Evolutionary conservation across 805 yeast species (phyloP), one percentile per base, ranked within the genome.

Genomic region (Candida tibetensis): DNA sequence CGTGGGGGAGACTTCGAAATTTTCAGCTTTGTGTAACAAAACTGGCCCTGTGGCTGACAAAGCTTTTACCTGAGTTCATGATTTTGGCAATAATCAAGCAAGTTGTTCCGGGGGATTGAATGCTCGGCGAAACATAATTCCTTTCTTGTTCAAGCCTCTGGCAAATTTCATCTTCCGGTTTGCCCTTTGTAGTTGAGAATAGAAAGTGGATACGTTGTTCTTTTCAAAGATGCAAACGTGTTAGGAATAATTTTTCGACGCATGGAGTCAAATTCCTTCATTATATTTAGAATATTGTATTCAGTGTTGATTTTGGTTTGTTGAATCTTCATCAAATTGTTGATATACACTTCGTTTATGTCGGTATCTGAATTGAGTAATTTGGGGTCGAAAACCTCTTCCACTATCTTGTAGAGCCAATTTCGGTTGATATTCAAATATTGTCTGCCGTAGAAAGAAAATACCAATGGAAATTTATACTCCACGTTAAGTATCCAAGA

Each of bases 401-500:
- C 32, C 7, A 46, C 31, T 8, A 28, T 26, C 22, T 34, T 30
- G 30, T 39, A 37, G 28, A 40, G 30, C 34, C 39, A 27, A 15
- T 37, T 40, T 41, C 52, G 53, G 42, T 57, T 53, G 15, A 46
- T 25, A 18, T 35, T 37, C 25, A 54, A 43, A 13, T 51, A 25
- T 9, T 34, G 48, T 23, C 57, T 45, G 2, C 60, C 62, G 38
- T 48, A 52, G 31, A 37, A 50, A 13, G 62, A 57, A 25, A 54
- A 56, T 4, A 52, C 45, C 17, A 56, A 45, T 10, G 62, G 62
- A 28, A 36, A 52, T 21, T 37, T 45, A 40, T 42, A 48, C 38
- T 57, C 62, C n/a, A 51, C 43, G 21, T 53, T 46, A 17, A 55
- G 18, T 15, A 53, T 17, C 36, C 55, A 44, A 5, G 58, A 49